phyloP scores from a whole-genome alignment of 208 protist genomes.

The Strigomonas galati region DNA sequence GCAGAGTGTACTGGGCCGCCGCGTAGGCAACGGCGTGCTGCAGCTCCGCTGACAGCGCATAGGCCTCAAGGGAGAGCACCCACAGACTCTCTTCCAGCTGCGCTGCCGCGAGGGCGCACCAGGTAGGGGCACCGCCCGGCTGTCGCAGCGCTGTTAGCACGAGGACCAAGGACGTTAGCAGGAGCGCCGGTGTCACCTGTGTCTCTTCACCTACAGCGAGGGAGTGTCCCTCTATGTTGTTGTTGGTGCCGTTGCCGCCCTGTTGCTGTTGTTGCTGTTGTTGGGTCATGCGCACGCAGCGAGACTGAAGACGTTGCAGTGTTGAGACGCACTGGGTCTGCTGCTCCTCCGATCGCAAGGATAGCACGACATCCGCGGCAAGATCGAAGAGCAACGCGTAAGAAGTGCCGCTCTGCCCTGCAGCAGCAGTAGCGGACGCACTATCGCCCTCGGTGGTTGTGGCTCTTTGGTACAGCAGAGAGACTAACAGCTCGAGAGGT shows the following conservation, averaged over 20 bases:
- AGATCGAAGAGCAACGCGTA: slow-evolving; percentile 12
- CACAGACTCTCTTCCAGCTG: not conserved
- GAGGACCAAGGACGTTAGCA: not conserved
- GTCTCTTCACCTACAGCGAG: slow-evolving; percentile 5
- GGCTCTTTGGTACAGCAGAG: not conserved
- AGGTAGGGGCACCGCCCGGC: not conserved
- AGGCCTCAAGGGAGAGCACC: slow-evolving; percentile 17
- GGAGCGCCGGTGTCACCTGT: not conserved
- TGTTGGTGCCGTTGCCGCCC: not conserved
- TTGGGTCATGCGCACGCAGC: not conserved
- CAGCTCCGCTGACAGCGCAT: slow-evolving; percentile 30
- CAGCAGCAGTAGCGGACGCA: not conserved
- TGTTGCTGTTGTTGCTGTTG: not conserved
- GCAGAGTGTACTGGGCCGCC: slow-evolving; percentile 34
- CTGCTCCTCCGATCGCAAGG: slow-evolving; percentile 1
- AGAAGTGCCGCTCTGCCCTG: not conserved
- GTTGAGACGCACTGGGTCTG: not conserved
- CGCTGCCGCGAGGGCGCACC: not conserved
- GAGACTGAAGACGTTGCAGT: not conserved
- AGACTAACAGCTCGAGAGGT: not conserved
- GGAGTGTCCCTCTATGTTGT: not conserved
- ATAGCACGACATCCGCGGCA: slow-evolving; percentile 6
- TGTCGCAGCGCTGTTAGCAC: not conserved
- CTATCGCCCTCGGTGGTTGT: not conserved
- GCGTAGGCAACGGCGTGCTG: slow-evolving; percentile 37